Evolutionary conservation across 1,284 basidiomycete species (phyloP).

Genomic region (Trichosporon sp.): DNA sequence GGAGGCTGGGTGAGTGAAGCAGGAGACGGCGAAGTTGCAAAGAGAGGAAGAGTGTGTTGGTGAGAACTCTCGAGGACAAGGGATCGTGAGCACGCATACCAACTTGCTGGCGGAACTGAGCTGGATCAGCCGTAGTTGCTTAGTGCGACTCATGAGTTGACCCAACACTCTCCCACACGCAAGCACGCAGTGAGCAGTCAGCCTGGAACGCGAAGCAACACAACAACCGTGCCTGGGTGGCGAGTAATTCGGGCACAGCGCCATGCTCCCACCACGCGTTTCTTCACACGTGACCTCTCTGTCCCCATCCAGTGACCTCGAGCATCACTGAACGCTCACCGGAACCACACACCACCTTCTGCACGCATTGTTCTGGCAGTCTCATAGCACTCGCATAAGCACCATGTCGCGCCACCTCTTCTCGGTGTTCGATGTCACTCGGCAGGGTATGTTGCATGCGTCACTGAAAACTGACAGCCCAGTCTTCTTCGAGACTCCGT

Average conservation of each 20-base stretch:
- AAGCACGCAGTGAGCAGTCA: background rate
- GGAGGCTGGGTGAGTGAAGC: background rate
- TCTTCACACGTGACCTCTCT: background rate
- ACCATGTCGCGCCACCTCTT: conserved; percentile 60
- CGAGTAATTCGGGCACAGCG: background rate
- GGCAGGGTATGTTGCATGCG: conserved; percentile 59
- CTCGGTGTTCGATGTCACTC: conserved; percentile 79
- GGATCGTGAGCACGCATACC: background rate
- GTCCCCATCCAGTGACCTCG: conserved; percentile 2
- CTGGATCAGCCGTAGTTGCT: background rate
- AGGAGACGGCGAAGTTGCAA: background rate
- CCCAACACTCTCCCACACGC: background rate
- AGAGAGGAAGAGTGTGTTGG: background rate
- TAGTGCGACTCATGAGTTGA: background rate
- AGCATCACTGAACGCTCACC: background rate
- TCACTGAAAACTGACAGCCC: conserved; percentile 21
- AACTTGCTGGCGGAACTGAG: background rate
- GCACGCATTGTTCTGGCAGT: background rate
- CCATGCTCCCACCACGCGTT: background rate
- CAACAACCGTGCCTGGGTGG: conserved; percentile 15
- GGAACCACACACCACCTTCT: background rate
- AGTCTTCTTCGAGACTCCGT: conserved; percentile 71
- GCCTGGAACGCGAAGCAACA: background rate
- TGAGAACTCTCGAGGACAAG: background rate
- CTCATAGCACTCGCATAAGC: background rate